phyloP scores from a whole-genome alignment of 1,284 basidiomycete species.

The Ceraceosorus guamensis region DNA sequence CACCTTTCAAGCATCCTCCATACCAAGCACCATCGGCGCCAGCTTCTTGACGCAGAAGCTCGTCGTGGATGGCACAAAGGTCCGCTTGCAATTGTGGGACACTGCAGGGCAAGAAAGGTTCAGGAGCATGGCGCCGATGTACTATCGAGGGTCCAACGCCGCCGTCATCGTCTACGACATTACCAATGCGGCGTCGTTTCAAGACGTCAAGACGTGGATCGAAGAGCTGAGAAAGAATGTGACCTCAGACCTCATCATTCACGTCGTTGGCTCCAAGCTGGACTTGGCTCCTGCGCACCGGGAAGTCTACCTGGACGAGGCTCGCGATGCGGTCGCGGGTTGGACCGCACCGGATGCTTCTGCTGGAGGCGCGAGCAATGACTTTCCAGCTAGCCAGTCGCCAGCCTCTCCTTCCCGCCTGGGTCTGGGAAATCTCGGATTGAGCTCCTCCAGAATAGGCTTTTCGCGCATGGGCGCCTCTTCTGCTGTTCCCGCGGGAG shows the following conservation, averaged over 20 bases:
- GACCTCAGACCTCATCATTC: slow-evolving; percentile 70
- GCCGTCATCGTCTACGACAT: slow-evolving; percentile 96
- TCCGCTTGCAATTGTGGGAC: slow-evolving; percentile 69
- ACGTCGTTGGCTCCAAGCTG: slow-evolving; percentile 82
- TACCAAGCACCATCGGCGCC: slow-evolving; percentile 76
- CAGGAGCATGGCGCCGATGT: slow-evolving; percentile 95
- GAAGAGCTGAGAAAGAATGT: slow-evolving; percentile 77
- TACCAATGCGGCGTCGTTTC: slow-evolving; percentile 79
- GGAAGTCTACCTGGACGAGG: slow-evolving; percentile 5
- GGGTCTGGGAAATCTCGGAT: background rate
- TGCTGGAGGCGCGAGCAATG: background rate
- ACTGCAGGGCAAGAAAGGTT: slow-evolving; percentile 94
- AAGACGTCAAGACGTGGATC: slow-evolving; percentile 86
- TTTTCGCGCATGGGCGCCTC: background rate
- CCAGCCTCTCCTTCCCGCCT: background rate
- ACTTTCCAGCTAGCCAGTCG: background rate
- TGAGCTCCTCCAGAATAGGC: background rate
- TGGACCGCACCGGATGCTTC: slow-evolving; percentile 5
- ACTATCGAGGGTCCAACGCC: slow-evolving; percentile 95
- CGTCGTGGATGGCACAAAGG: slow-evolving; percentile 74
- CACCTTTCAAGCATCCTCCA: slow-evolving; percentile 29
- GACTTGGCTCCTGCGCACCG: slow-evolving; percentile 55
- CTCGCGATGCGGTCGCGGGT: background rate
- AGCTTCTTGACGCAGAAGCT: slow-evolving; percentile 89
- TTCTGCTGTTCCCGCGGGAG: background rate